Conservation (phyloP, 768 basidiomycete species). For the Glaciozyma antarctica region DNA sequence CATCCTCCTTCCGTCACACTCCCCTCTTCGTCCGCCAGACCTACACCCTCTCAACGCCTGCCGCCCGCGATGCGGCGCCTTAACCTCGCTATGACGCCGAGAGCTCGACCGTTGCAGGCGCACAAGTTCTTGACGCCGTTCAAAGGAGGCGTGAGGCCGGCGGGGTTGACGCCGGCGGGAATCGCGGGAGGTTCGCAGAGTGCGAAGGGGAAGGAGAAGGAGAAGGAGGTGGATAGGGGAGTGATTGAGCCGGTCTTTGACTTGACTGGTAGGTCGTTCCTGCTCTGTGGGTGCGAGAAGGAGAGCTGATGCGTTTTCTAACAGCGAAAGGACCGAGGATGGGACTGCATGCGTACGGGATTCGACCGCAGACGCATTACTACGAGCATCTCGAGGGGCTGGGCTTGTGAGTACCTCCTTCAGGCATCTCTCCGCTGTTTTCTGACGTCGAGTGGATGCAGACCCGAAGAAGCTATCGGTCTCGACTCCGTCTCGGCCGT, state of each 20-base stretch:
- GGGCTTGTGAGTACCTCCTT: slow-evolving; percentile 15
- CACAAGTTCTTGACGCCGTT: slow-evolving; percentile 33
- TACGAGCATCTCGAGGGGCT: slow-evolving; percentile 10
- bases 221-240: neutral
- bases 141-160: slow-evolving; percentile 29
- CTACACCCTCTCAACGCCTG: neutral
- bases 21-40: neutral
- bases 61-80: slow-evolving; percentile 12
- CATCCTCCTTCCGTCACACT: neutral
- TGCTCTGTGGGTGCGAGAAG: neutral
- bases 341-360: slow-evolving; percentile 15
- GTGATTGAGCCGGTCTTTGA: slow-evolving; percentile 27
- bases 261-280: slow-evolving; percentile 16
- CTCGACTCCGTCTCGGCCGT: neutral
- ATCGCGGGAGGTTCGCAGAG: slow-evolving; percentile 1
- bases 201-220: neutral
- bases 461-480: neutral
- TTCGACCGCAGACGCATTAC: slow-evolving; percentile 25
- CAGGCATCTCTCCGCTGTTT: neutral
- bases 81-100: slow-evolving; percentile 31
- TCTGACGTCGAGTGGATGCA: neutral
- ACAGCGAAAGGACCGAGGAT: neutral
- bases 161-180: slow-evolving; percentile 21
- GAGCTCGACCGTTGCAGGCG: slow-evolving; percentile 4
- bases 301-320: neutral